phyloP scores from a whole-genome alignment of 305 asterid species.

The Fraxinus greggii region DNA sequence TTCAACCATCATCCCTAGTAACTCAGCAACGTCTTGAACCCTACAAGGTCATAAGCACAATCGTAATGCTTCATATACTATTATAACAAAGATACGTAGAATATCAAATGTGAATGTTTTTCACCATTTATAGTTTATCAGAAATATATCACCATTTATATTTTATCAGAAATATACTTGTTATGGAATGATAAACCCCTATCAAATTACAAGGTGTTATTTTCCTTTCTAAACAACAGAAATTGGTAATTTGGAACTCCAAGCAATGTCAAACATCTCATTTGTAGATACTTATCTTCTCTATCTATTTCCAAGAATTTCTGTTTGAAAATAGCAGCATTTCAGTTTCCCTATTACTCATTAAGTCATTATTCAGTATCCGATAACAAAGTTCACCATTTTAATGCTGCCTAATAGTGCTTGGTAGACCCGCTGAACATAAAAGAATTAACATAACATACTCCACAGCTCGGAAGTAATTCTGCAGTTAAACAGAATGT shows the following conservation, averaged over 20 bases:
- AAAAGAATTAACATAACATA: not conserved
- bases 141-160: not conserved
- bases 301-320: not conserved
- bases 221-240: slow-evolving; percentile 3
- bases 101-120: slow-evolving; percentile 1
- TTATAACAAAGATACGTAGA: slow-evolving; percentile 24
- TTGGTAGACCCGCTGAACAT: not conserved
- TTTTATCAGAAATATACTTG: not conserved
- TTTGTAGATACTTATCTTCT: not conserved
- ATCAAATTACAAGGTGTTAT: not conserved
- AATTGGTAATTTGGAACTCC: not conserved
- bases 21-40: slow-evolving; percentile 99
- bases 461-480: not conserved
- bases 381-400: not conserved
- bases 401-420: not conserved
- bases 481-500: not conserved
- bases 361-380: not conserved
- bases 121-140: not conserved
- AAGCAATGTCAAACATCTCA: not conserved
- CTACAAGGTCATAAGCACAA: slow-evolving; percentile 39
- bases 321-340: not conserved
- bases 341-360: not conserved
- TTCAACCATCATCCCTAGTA: slow-evolving; percentile 99
- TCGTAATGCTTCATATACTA: slow-evolving; percentile 26
- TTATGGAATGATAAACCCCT: not conserved